phyloP scores from a whole-genome alignment of 208 protist genomes.

The Acanthamoeba polyphaga region DNA sequence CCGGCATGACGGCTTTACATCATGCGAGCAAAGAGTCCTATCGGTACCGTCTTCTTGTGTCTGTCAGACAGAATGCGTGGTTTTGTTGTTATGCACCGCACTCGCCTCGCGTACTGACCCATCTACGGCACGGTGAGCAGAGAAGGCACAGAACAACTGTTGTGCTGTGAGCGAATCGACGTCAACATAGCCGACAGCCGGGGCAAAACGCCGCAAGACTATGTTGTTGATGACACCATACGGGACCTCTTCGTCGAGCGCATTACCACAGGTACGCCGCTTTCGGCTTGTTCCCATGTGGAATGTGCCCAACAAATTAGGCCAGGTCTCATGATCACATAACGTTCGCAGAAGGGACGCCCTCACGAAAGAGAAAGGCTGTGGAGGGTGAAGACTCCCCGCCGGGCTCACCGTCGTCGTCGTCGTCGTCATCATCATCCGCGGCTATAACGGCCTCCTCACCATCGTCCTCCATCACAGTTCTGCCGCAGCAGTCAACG shows the following conservation, averaged over 20 bases:
- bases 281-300: background rate
- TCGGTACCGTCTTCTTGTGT: background rate
- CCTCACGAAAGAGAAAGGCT: background rate
- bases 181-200: background rate
- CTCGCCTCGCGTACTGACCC: background rate
- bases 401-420: background rate
- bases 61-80: too few relatives aligned
- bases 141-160: background rate
- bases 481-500: background rate
- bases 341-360: background rate
- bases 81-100: background rate
- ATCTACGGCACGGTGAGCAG: background rate
- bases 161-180: background rate
- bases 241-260: background rate
- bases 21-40: background rate
- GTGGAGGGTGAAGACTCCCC: background rate
- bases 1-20: background rate
- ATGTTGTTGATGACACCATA: background rate
- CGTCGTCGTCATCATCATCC: background rate
- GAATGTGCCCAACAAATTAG: background rate
- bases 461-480: background rate
- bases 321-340: background rate
- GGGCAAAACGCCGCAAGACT: slow-evolving; percentile 15
- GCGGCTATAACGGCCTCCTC: background rate
- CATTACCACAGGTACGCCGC: background rate